Base-by-base conservation (phyloP, 768 basidiomycete genomes). In the Boletales sp. region DNA sequence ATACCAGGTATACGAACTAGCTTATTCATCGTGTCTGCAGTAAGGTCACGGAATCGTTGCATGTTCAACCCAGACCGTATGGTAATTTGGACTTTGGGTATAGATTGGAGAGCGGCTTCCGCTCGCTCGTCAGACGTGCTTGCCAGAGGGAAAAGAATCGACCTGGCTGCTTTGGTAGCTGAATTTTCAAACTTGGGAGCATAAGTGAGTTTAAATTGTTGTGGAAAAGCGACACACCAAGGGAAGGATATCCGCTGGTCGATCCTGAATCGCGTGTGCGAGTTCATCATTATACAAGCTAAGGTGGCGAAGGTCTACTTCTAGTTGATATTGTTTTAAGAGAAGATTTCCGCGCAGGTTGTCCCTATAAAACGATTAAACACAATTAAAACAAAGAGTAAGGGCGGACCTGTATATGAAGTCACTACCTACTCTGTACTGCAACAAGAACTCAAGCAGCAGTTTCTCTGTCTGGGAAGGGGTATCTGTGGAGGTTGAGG, bases 1-100 rank as follows among this genome's bases (percentile, higher is more conserved):
- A 99, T 99, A 30, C 97, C 97, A 2, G 97, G 97, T 38, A 97
- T 81, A 51, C 97, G 89, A 34, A 99, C 94, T 38, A 99, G 84
- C 64, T 90, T 94, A 63, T 93, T 94, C 78, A 98, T 89, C 18
- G 88, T 93, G 59, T 94, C 82, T 10, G 97, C 97, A 0, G 89
- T 90, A 37, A 99, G 82, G 38, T 94, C 93, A 37, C 97, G 84
- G 67, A 98, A 97, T 66, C 90, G 92, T 46, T 90, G 82, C 73
- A 98, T 78, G 69, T 95, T 95, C 57, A 95, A 80, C 6, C 88
- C 90, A n/a, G 92, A 93, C 61, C 80, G 83, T 34, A 97, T 75
- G 36, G 86, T 91, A 46, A 97, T 76, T 72, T 98, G 97, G 30
- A 97, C 78, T 62, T 83, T 86, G 12, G 84, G 83, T 43, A 86